Percentiles rank a stretch among this genome's conserved stretches.
Evolutionary conservation across 2,329 filamentous ascomycete genomes (phyloP).

Genomic region (Escovopsis sp.): DNA sequence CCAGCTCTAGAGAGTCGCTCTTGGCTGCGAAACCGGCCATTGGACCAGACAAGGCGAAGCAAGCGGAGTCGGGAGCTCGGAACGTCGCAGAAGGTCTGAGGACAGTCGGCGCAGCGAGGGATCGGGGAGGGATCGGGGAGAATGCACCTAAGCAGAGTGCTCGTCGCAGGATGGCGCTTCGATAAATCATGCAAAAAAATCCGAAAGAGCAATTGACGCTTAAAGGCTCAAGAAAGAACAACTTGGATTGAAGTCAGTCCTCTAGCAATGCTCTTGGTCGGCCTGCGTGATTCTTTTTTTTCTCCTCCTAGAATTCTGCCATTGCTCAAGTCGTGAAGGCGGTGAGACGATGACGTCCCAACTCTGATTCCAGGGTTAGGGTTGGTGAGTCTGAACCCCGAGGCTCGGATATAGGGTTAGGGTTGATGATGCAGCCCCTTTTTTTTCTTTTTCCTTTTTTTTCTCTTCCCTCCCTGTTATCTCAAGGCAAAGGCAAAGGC

Average conservation of each 20-base stretch:
- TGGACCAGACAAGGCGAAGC: conserved; percentile 1
- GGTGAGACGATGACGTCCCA: conserved; percentile 6
- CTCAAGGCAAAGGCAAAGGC: not conserved
- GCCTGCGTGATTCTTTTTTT: conserved; percentile 6
- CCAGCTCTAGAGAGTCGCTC: conserved; percentile 15
- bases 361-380: not conserved
- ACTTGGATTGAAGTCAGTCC: not conserved
- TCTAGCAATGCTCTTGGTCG: no score
- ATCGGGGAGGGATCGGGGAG: not conserved
- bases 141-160: conserved; percentile 7
- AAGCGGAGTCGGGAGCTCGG: not conserved
- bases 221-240: not conserved
- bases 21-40: conserved; percentile 8
- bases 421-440: not conserved
- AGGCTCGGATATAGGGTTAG: no score
- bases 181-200: conserved; percentile 9
- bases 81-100: conserved; percentile 1
- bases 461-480: not conserved
- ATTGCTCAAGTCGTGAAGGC: conserved; percentile 4
- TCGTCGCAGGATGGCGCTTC: conserved; percentile 7
- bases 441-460: not conserved
- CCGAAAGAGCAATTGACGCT: not conserved
- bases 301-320: conserved; percentile 9
- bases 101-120: conserved; percentile 2
- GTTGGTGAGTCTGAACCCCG: not conserved